Evolutionary conservation across 495 filamentous ascomycete genomes (phyloP).

Genomic region (Pseudotulostoma volvatum): DNA sequence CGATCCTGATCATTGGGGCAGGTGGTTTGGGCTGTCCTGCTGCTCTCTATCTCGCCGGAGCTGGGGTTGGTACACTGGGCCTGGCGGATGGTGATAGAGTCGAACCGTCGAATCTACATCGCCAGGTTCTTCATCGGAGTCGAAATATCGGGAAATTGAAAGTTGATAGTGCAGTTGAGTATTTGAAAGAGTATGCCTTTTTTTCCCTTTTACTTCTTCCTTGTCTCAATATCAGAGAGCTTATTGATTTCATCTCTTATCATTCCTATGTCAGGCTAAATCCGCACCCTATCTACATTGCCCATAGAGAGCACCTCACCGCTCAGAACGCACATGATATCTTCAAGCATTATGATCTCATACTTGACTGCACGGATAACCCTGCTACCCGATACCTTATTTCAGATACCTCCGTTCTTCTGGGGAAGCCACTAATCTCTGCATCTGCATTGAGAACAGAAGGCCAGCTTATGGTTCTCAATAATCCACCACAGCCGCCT

Average conservation of each 20-base stretch:
- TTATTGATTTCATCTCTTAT: not conserved
- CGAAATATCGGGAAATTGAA: conserved; percentile 59
- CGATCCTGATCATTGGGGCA: conserved; percentile 74
- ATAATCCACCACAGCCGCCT: conserved; percentile 30
- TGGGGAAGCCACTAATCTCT: conserved; percentile 66
- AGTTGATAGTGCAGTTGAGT: conserved; percentile 59
- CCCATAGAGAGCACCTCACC: conserved; percentile 43
- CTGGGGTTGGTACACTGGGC: conserved; percentile 70
- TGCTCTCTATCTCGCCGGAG: conserved; percentile 74
- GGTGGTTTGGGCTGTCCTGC: conserved; percentile 88
- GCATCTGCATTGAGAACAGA: conserved; percentile 76
- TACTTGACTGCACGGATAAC: conserved; percentile 90
- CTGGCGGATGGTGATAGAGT: conserved; percentile 78
- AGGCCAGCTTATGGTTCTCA: conserved; percentile 76
- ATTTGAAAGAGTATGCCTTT: conserved; percentile 40
- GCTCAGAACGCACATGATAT: conserved; percentile 46
- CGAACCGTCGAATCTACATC: conserved; percentile 81
- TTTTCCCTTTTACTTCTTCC: too few relatives aligned
- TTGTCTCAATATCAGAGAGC: too few relatives aligned
- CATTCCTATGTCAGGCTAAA: conserved; percentile 37
- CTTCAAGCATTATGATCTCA: conserved; percentile 55
- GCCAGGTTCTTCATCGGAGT: conserved; percentile 69
- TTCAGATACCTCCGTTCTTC: conserved; percentile 71
- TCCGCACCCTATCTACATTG: conserved; percentile 43
- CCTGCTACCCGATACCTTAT: conserved; percentile 84